Conservation (phyloP, 177 flowering plant species). For the Vitis hybrid region DNA sequence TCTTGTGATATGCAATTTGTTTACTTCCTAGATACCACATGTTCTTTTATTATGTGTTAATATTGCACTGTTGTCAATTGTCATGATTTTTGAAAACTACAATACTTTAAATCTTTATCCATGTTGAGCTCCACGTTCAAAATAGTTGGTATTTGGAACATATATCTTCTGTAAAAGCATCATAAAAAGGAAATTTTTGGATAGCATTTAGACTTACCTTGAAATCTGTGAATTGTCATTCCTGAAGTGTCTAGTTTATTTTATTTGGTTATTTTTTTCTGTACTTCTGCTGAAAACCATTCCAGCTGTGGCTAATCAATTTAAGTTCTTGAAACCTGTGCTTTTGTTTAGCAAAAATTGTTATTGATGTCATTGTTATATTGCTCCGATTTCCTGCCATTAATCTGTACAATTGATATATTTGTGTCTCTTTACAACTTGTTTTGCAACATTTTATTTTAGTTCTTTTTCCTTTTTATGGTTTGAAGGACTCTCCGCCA, state of each 20-base stretch:
- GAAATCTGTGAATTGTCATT: too few species aligned
- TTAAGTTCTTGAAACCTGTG: background rate
- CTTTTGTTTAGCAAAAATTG: too few species aligned
- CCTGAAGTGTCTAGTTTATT: background rate
- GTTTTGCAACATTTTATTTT: background rate
- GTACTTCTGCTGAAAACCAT: background rate
- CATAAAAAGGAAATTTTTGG: background rate
- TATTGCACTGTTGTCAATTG: background rate
- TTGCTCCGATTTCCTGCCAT: background rate
- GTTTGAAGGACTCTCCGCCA: slow-evolving; percentile 77
- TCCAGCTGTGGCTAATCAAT: background rate
- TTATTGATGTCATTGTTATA: background rate
- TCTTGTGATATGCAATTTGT: too few species aligned
- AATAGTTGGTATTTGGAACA: background rate
- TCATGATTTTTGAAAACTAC: background rate
- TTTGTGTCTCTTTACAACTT: background rate
- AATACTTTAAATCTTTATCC: background rate
- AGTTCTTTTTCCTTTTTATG: slow-evolving; percentile 6
- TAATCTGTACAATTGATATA: background rate
- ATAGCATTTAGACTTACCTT: too few species aligned
- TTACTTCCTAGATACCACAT: background rate
- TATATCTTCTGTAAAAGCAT: background rate
- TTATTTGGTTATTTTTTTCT: background rate
- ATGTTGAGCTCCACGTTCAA: too few species aligned
- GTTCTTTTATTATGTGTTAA: background rate